A percentile compares a stretch with the other conserved stretches of the same genome.
Conservation (phyloP, 2,329 filamentous ascomycete genomes). For the Trichoderma sp. region DNA sequence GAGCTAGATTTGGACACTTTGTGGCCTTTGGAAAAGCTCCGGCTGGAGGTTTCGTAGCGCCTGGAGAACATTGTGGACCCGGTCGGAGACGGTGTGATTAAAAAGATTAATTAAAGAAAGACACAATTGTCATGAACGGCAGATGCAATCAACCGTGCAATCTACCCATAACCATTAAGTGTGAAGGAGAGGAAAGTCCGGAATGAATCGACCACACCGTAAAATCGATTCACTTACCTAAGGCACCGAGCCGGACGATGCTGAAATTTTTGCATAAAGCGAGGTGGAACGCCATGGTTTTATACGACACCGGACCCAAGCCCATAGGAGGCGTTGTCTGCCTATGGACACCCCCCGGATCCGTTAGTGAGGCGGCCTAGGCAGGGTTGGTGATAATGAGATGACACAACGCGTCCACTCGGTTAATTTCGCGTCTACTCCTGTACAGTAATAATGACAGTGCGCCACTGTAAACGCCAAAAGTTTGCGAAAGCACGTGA, state of each 20-base stretch:
- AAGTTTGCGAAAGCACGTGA: conserved; percentile 21
- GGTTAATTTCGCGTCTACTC: conserved; percentile 18
- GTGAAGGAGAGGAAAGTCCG: conserved; percentile 21
- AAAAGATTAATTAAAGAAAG: neutral
- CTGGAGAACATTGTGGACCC: conserved; percentile 45
- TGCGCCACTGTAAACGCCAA: conserved; percentile 7
- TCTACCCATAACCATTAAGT: neutral
- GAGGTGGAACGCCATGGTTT: conserved; percentile 24
- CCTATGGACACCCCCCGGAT: conserved; percentile 25
- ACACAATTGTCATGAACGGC: neutral
- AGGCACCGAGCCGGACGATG: conserved; percentile 27
- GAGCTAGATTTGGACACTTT: conserved; percentile 50
- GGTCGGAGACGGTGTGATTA: neutral
- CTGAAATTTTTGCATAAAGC: conserved; percentile 23
- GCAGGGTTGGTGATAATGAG: conserved; percentile 20
- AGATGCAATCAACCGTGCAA: neutral
- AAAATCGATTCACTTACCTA: conserved; percentile 47
- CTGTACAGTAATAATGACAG: neutral
- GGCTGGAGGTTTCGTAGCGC: conserved; percentile 45
- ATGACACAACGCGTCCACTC: conserved; percentile 22
- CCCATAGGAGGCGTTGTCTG: conserved; percentile 13
- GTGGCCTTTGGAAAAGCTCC: conserved; percentile 52
- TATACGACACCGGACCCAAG: conserved; percentile 22
- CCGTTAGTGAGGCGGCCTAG: conserved; percentile 23
- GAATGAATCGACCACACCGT: conserved; percentile 28